Evolutionary conservation across 179 eudicot genomes (phyloP).

Genomic region (Beta corolliflora): DNA sequence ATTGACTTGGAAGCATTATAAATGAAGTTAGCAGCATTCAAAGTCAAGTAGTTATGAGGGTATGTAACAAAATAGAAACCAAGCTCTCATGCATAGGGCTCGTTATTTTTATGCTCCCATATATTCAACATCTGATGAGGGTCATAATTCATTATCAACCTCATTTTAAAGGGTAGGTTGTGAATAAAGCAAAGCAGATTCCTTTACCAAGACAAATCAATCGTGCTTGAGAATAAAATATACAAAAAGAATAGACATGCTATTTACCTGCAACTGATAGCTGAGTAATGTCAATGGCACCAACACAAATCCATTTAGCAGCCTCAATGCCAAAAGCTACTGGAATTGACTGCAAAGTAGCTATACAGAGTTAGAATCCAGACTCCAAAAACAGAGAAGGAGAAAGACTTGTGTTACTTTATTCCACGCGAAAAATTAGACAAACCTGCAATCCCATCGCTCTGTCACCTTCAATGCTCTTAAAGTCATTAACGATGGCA

Average conservation of each 20-base stretch:
- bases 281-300: conserved; percentile 91
- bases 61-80: not conserved
- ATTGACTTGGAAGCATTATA: not conserved
- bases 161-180: not conserved
- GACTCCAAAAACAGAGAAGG: too few species aligned
- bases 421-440: not conserved
- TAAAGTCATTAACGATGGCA: conserved; percentile 95
- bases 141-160: not conserved
- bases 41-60: not conserved
- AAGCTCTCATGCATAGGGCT: not conserved
- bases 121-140: not conserved
- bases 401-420: not conserved
- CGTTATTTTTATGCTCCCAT: not conserved
- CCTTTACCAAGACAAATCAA: not conserved
- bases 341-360: conserved; percentile 75
- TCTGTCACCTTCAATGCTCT: conserved; percentile 97
- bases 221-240: not conserved
- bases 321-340: conserved; percentile 93
- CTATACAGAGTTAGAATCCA: not conserved
- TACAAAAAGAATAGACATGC: not conserved
- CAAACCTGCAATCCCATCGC: conserved; percentile 91
- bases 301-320: conserved; percentile 96
- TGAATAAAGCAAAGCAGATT: not conserved
- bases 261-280: conserved; percentile 83
- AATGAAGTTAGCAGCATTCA: not conserved